Conservation (phyloP, 75 land plant genomes). For the Chamaecyparis obtusa region DNA sequence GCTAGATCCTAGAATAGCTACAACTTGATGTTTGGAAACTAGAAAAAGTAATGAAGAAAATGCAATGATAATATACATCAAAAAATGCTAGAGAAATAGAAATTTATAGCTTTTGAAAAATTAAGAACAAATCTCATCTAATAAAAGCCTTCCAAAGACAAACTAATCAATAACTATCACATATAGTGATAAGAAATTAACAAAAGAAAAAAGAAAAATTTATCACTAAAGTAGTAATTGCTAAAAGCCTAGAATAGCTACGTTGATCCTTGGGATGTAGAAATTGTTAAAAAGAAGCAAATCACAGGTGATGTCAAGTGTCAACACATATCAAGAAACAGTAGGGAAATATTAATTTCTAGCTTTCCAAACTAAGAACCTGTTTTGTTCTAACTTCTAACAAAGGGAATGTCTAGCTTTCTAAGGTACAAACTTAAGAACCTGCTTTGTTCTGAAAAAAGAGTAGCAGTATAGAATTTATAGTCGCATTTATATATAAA, state of each 20-base stretch:
- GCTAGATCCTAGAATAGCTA: not conserved
- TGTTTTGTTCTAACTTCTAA: not conserved
- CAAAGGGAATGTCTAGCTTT: not conserved
- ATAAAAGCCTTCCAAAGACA: too few relatives aligned
- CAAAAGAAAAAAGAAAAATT: too few relatives aligned
- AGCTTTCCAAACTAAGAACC: not conserved
- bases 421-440: not conserved
- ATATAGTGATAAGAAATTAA: too few relatives aligned
- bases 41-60: not conserved
- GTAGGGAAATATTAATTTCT: not conserved
- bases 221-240: too few relatives aligned
- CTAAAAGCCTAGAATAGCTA: too few relatives aligned
- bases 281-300: not conserved
- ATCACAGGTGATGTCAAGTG: not conserved
- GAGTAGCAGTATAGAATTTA: not conserved
- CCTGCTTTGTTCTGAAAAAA: conserved; percentile 1
- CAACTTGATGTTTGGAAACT: not conserved
- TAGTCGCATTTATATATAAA: not conserved
- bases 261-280: too few relatives aligned
- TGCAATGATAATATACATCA: not conserved
- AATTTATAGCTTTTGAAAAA: not conserved
- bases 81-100: not conserved
- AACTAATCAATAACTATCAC: too few relatives aligned
- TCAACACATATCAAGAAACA: not conserved
- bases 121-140: not conserved